phyloP scores from a whole-genome alignment of 139 green algal species.

The Chlorella ohadii region DNA sequence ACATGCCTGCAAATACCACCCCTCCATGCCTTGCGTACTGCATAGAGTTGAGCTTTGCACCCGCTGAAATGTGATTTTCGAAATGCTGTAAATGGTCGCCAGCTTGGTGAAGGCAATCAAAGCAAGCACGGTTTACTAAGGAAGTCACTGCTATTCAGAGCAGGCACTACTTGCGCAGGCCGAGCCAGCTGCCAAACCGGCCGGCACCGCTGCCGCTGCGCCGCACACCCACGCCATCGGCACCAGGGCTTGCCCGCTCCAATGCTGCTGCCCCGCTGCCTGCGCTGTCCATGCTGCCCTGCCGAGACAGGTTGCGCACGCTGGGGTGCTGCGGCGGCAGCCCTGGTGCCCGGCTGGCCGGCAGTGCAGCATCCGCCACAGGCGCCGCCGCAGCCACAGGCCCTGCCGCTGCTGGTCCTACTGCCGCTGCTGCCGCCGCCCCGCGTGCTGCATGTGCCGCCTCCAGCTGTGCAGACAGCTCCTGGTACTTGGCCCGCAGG shows the following conservation, averaged over 20 bases:
- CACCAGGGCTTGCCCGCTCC: background rate
- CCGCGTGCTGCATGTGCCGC: background rate
- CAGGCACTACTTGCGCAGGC: background rate
- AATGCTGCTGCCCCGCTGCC: background rate
- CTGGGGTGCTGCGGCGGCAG: background rate
- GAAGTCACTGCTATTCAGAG: no score
- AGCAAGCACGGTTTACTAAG: no score
- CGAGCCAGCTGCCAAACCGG: conserved; percentile 7
- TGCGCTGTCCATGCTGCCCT: conserved; percentile 1
- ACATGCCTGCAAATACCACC: no score
- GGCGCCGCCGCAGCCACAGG: background rate
- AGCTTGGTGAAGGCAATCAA: no score
- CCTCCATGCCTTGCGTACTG: no score
- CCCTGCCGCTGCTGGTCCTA: background rate
- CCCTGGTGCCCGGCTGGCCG: background rate
- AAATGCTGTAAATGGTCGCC: no score
- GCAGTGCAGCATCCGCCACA: background rate
- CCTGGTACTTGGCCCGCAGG: conserved; percentile 4
- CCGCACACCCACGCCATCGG: background rate
- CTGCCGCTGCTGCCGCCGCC: background rate
- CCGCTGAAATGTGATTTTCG: no score
- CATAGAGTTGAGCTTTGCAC: no score
- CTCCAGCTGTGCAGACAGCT: conserved; percentile 8
- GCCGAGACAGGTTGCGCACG: conserved; percentile 8
- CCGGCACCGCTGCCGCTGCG: conserved; percentile 7